A percentile compares a stretch with the other conserved stretches of the same genome.
These are phyloP conservation scores for Lizonia empirigonia DNA, from an alignment of 2,329 filamentous ascomycete genomes.

Conservation along the genomic window DNA sequence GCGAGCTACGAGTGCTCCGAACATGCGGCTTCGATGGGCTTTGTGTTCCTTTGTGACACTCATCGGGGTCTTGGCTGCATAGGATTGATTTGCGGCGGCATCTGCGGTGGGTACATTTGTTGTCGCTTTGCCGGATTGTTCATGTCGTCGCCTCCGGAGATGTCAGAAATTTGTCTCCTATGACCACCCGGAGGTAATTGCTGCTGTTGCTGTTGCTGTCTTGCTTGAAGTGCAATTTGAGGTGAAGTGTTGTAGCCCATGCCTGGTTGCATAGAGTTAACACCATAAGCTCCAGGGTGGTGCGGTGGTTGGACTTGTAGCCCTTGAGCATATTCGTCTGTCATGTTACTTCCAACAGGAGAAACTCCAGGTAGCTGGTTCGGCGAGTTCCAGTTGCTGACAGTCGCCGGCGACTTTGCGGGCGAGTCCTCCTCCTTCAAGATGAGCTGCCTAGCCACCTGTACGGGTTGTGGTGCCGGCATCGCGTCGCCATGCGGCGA, in stretches of 20 bases:
- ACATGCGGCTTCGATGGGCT: not conserved
- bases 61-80: slow-evolving; percentile 58
- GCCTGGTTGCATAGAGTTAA: slow-evolving; percentile 42
- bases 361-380: slow-evolving; percentile 63
- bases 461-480: slow-evolving; percentile 58
- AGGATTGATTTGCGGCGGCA: slow-evolving; percentile 54
- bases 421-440: slow-evolving; percentile 69
- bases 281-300: slow-evolving; percentile 47
- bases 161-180: slow-evolving; percentile 65
- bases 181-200: slow-evolving; percentile 42
- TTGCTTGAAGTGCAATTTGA: slow-evolving; percentile 47
- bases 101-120: slow-evolving; percentile 58
- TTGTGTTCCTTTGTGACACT: not conserved
- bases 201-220: slow-evolving; percentile 32
- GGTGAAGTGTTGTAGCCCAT: slow-evolving; percentile 50
- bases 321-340: slow-evolving; percentile 55
- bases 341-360: slow-evolving; percentile 56
- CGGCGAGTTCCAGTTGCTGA: slow-evolving; percentile 69
- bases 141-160: slow-evolving; percentile 60
- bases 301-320: slow-evolving; percentile 46
- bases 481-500: slow-evolving; percentile 50
- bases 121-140: slow-evolving; percentile 62
- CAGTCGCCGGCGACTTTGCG: slow-evolving; percentile 64
- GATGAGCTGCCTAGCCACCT: slow-evolving; percentile 58
- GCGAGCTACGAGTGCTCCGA: not conserved